Base-by-base conservation (phyloP, 495 filamentous ascomycete species). In the Terfezia claveryi region DNA sequence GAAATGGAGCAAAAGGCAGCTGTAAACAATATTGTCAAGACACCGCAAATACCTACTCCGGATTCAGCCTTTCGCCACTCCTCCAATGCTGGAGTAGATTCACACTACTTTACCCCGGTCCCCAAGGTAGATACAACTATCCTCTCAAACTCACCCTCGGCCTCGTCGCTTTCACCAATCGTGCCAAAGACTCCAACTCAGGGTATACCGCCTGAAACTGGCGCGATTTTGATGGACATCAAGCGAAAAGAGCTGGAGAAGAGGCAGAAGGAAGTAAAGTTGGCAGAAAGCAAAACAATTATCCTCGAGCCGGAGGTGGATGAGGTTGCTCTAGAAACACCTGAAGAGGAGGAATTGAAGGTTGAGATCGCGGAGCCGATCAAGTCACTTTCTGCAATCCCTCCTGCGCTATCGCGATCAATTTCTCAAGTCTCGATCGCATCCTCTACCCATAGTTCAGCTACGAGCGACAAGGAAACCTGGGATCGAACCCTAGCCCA, bases 401-500 rank as follows among this genome's bases (percentile, higher is more conserved):
- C 41, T 14, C 41, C 41, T 14, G 41, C 4, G 41, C 41, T 46
- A 20, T 46, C 41, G 17, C 41, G 41, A 20, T 46, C 41, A 6
- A 46, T 46, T 46, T 46, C 41, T 14, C 41, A 46, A 9, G 17
- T 9, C 41, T 46, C 41, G 41, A 46, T 46, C 17, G 41, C 41
- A 14, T 46, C 41, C 3, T 14, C 41, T 14, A 14, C 12, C 4
- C 17, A 2, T 8, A 46, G 17, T 8, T 20, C 41, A 46, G 41
- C 27, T 32, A 32, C 27, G 27, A 32, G 7, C 27, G 27, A 46
- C 41, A 65, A 66, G 54, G 63, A 66, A 52, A 66, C 63, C 4
- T 66, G 63, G 63, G 63, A 66, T 53, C 61, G 60, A 20, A 66
- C 63, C 17, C 58, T 66, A 37, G 62, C 63, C 27, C 53, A 63